Conservation (phyloP, 208 protist species). For the Sergeia podlipaevii region DNA sequence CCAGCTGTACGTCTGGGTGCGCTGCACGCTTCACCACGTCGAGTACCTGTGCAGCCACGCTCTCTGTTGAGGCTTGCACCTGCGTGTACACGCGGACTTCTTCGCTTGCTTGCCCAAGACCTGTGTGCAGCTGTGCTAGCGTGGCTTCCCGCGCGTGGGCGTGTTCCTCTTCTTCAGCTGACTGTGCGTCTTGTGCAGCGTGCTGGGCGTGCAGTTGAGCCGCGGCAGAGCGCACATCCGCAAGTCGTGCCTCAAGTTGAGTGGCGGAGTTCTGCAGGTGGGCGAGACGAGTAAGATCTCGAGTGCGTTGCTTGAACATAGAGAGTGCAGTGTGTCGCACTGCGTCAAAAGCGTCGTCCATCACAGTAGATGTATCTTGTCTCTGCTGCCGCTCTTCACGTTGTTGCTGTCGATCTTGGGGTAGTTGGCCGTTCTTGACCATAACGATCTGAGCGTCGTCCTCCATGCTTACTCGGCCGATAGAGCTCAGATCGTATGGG, state of each 20-base stretch:
- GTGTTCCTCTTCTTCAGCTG: conserved; percentile 36
- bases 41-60: conserved; percentile 18
- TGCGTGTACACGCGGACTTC: conserved; percentile 33
- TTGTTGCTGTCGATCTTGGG: conserved; percentile 9
- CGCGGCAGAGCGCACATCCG: conserved; percentile 25
- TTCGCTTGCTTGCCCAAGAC: conserved; percentile 45
- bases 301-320: conserved; percentile 83
- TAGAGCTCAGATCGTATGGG: no score
- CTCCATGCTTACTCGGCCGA: no score
- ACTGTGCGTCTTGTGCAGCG: not conserved
- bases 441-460: not conserved
- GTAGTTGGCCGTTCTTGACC: conserved; percentile 1
- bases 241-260: conserved; percentile 13
- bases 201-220: conserved; percentile 40
- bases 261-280: conserved; percentile 25
- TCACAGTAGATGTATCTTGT: not conserved
- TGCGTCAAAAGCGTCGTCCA: conserved; percentile 55
- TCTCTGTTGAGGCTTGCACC: conserved; percentile 33
- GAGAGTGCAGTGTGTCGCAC: conserved; percentile 59
- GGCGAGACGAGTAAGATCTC: conserved; percentile 69
- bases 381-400: conserved; percentile 16
- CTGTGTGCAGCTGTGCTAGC: conserved; percentile 37
- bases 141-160: conserved; percentile 37
- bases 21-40: conserved; percentile 29
- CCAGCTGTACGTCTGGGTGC: conserved; percentile 19